Evolutionary conservation across 225 moss, liverwort and hornwort species (phyloP).

Genomic region (Pseudisothecium myosuroides): DNA sequence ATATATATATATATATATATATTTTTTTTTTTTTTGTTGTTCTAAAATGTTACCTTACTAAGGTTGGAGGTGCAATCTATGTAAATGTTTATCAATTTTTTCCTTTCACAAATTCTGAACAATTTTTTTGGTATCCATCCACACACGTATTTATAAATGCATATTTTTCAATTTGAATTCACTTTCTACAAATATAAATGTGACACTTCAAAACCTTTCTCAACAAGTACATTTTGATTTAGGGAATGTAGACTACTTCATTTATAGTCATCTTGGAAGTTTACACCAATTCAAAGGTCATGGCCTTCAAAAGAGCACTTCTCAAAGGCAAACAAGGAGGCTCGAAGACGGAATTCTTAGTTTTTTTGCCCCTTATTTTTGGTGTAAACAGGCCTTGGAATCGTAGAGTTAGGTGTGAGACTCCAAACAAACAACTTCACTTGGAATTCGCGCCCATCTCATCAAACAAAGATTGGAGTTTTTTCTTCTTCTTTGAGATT

Average conservation of each 20-base stretch:
- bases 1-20: no score
- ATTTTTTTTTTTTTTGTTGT: no score
- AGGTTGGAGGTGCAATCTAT: neutral
- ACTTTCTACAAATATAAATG: no score
- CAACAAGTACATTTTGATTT: no score
- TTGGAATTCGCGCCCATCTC: neutral
- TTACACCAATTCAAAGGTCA: neutral
- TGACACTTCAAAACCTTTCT: neutral
- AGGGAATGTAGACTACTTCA: no score
- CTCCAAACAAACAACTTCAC: no score
- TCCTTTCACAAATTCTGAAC: neutral
- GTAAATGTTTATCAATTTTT: no score
- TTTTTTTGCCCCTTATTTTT: neutral
- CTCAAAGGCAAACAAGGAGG: neutral
- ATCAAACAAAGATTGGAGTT: neutral
- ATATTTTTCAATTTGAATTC: no score
- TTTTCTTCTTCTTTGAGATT: neutral
- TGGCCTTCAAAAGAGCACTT: neutral
- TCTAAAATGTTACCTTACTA: neutral
- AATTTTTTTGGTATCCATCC: neutral
- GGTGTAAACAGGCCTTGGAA: neutral
- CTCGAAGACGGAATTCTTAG: fast-evolving
- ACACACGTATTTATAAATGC: no score
- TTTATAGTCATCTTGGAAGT: neutral
- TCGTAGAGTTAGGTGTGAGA: neutral